These are phyloP conservation scores for Nicotiana tomentosiformis DNA, from an alignment of 257 asterid species.

Conservation along the genomic window DNA sequence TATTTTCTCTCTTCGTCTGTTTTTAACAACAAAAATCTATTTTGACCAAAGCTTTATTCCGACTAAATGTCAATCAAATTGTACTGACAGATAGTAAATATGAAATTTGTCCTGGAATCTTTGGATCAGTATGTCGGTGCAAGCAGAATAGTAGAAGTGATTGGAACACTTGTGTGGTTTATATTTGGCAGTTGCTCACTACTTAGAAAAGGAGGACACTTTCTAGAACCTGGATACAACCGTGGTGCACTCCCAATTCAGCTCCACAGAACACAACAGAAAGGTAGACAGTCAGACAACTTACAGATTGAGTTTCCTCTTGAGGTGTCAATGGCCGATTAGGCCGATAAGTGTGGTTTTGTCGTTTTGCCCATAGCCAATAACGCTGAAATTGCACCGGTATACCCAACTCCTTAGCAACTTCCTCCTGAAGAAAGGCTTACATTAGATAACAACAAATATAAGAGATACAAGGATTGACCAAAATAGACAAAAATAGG, in stretches of 20 bases:
- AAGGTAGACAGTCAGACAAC: conserved; percentile 17
- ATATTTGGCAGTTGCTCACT: background rate
- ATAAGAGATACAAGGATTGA: background rate
- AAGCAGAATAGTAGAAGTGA: background rate
- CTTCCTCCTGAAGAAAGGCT: conserved; percentile 57
- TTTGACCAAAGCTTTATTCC: background rate
- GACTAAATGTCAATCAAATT: background rate
- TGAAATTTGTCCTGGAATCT: background rate
- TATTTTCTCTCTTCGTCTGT: background rate
- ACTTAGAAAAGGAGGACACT: background rate
- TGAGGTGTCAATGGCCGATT: conserved; percentile 66
- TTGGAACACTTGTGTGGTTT: background rate
- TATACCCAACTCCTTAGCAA: conserved; percentile 73
- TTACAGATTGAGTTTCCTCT: conserved; percentile 76
- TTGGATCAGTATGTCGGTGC: background rate
- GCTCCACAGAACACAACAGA: conserved; percentile 5
- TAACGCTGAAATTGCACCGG: conserved; percentile 75
- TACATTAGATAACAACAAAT: background rate
- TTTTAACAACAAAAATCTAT: background rate
- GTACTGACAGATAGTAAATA: background rate
- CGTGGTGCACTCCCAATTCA: background rate
- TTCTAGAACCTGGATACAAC: conserved; percentile 4
- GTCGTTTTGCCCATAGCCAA: conserved; percentile 94
- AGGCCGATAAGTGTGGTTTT: conserved; percentile 85
- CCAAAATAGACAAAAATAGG: background rate